These are phyloP conservation scores for Kazachstania bromeliacearum DNA, from an alignment of 805 yeast species.

Conservation along the genomic window DNA sequence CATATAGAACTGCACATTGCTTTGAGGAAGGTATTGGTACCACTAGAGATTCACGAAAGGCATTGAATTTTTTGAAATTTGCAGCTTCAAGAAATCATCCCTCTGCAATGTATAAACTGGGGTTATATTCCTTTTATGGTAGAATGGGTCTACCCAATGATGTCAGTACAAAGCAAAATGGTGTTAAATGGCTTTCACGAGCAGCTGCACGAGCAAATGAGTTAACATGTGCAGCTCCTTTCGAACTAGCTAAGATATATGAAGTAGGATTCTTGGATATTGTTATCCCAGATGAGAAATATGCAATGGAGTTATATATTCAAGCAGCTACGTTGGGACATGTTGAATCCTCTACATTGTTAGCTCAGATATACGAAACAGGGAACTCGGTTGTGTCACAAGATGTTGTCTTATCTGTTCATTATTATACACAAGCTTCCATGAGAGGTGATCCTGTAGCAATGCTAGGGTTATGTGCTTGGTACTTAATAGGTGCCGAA, in stretches of 20 bases:
- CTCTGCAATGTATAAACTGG: slow-evolving; percentile 92
- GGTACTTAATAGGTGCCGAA: slow-evolving; percentile 89
- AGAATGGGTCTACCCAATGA: slow-evolving; percentile 72
- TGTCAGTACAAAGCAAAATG: slow-evolving; percentile 65
- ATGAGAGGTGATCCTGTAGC: slow-evolving; percentile 77
- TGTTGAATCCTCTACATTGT: slow-evolving; percentile 62
- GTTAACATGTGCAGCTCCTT: slow-evolving; percentile 86
- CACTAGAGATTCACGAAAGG: slow-evolving; percentile 77
- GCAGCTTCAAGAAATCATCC: slow-evolving; percentile 92
- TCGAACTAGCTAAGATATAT: slow-evolving; percentile 78
- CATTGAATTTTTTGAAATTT: slow-evolving; percentile 68
- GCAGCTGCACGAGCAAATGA: slow-evolving; percentile 81
- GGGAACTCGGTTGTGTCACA: slow-evolving; percentile 60
- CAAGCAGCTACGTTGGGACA: slow-evolving; percentile 87
- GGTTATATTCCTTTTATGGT: slow-evolving; percentile 74
- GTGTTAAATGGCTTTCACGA: slow-evolving; percentile 86
- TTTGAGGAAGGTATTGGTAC: slow-evolving; percentile 93
- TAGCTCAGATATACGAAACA: slow-evolving; percentile 78
- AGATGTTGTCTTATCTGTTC: slow-evolving; percentile 77
- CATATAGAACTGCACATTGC: slow-evolving; percentile 85
- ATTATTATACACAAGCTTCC: slow-evolving; percentile 89
- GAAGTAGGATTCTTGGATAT: slow-evolving; percentile 80
- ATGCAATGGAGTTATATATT: slow-evolving; percentile 77
- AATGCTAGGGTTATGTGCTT: slow-evolving; percentile 91
- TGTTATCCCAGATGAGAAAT: slow-evolving; percentile 70